phyloP scores from a whole-genome alignment of 2,329 filamentous ascomycete species.

The Botryotinia calthae region DNA sequence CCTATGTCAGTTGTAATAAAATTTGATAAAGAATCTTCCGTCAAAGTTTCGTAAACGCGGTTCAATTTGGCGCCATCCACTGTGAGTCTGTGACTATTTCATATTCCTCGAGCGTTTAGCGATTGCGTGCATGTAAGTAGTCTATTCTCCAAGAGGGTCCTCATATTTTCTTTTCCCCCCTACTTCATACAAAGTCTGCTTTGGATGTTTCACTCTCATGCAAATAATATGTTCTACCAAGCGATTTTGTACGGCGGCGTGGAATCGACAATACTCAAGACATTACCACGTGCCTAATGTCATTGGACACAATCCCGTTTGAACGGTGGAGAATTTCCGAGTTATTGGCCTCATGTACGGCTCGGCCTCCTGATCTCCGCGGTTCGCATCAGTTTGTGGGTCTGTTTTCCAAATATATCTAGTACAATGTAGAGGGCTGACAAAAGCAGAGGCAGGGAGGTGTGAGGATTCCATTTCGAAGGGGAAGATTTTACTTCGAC shows the following conservation, averaged over 20 bases:
- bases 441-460: background rate
- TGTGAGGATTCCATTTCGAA: background rate
- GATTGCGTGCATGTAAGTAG: background rate
- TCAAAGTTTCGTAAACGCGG: background rate
- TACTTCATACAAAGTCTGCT: background rate
- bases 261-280: background rate
- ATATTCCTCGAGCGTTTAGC: background rate
- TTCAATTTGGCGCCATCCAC: background rate
- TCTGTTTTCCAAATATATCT: background rate
- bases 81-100: background rate
- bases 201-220: background rate
- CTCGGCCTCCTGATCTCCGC: background rate
- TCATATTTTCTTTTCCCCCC: background rate
- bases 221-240: background rate
- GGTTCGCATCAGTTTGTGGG: background rate
- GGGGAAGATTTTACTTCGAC: background rate
- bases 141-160: background rate
- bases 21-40: background rate
- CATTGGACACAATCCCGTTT: background rate
- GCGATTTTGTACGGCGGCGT: background rate
- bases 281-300: background rate
- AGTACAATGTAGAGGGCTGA: background rate
- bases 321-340: background rate
- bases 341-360: background rate
- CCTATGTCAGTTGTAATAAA: background rate